A percentile compares a stretch with the other conserved stretches of the same genome.
These are phyloP conservation scores for Boletus subcaerulescens DNA, from an alignment of 768 basidiomycete genomes.

Conservation along the genomic window DNA sequence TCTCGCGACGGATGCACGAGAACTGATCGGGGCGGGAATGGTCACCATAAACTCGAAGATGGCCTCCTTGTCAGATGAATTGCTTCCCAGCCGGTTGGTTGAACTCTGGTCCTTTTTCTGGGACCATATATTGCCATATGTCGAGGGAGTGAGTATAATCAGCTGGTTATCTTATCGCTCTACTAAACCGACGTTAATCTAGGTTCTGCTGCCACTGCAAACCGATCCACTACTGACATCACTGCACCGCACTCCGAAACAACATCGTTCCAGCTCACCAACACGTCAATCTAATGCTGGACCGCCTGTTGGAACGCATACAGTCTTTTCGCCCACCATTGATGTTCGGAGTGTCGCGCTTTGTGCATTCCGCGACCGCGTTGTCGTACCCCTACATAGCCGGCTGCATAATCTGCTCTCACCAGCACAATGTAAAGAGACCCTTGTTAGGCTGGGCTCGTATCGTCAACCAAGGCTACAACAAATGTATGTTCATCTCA, in stretches of 20 bases:
- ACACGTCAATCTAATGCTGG: conserved; percentile 47
- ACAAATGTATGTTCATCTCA: conserved; percentile 60
- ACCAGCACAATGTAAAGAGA: conserved; percentile 52
- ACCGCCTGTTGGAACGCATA: conserved; percentile 23
- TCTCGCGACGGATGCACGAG: conserved; percentile 75
- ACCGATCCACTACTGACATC: conserved; percentile 64
- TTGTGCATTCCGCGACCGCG: conserved; percentile 74
- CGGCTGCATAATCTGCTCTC: conserved; percentile 57
- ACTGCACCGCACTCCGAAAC: conserved; percentile 60
- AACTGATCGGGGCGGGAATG: conserved; percentile 87
- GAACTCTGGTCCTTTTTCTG: conserved; percentile 95
- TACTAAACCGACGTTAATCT: conserved; percentile 23
- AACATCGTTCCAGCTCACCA: conserved; percentile 51
- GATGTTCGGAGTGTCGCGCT: conserved; percentile 82
- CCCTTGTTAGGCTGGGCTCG: conserved; percentile 49
- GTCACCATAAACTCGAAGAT: conserved; percentile 88
- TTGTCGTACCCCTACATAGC: conserved; percentile 64
- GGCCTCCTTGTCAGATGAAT: conserved; percentile 70
- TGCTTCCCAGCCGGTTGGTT: conserved; percentile 72
- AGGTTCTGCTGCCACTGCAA: conserved; percentile 62
- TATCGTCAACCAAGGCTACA: conserved; percentile 70
- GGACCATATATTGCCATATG: conserved; percentile 82
- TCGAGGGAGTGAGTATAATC: conserved; percentile 68
- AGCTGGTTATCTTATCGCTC: neutral
- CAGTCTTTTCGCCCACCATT: conserved; percentile 50